Evolutionary conservation across 495 filamentous ascomycete species (phyloP).

Genomic region (Penicillium bovifimosum): DNA sequence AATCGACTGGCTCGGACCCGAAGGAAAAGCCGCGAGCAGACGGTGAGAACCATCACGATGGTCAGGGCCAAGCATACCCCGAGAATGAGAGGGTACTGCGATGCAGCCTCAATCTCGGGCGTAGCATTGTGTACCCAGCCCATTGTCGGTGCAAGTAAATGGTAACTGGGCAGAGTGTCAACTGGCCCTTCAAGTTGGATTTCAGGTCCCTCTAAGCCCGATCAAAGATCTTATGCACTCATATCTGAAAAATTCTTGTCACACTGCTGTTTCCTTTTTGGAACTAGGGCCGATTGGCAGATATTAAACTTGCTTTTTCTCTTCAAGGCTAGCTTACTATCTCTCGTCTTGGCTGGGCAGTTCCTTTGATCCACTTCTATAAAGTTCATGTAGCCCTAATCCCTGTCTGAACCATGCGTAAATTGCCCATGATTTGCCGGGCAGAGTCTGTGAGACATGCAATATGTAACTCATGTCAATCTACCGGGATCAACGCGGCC

Average conservation of each 20-base stretch:
- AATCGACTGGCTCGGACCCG: conserved; percentile 32
- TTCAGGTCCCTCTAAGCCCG: background rate
- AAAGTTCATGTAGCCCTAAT: too few species aligned
- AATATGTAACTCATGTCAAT: background rate
- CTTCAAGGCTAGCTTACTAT: too few species aligned
- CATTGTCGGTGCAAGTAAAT: conserved; percentile 20
- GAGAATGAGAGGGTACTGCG: conserved; percentile 39
- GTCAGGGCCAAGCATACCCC: conserved; percentile 42
- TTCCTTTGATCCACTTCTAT: too few species aligned
- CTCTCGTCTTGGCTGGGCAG: too few species aligned
- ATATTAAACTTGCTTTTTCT: background rate
- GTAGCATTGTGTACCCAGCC: conserved; percentile 42
- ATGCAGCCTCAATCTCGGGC: conserved; percentile 34
- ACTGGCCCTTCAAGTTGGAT: background rate
- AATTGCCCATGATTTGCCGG: background rate
- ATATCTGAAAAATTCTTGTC: background rate
- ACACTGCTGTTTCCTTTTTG: background rate
- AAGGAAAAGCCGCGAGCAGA: conserved; percentile 32
- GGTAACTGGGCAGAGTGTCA: background rate
- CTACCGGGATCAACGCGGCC: too few species aligned
- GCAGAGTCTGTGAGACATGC: background rate
- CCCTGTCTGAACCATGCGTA: too few species aligned
- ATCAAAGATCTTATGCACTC: background rate
- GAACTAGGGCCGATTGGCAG: background rate
- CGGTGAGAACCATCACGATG: conserved; percentile 30